Evolutionary conservation across 2,329 filamentous ascomycete species (phyloP), one percentile per base, ranked within the genome.

Genomic region (Fusarium xyrophilum): DNA sequence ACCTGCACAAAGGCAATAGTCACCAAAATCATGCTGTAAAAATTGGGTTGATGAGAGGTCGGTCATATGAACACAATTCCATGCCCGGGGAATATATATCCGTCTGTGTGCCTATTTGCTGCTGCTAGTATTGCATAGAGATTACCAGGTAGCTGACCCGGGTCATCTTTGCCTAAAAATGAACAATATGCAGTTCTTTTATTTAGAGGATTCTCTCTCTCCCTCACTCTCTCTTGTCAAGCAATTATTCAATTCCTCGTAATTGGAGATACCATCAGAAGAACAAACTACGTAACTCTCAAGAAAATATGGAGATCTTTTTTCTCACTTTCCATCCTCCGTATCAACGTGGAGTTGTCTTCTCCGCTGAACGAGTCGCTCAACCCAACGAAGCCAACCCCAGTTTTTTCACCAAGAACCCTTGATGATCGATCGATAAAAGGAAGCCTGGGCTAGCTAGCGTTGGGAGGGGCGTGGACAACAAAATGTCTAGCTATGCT

Each of bases 11-110:
- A 38, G 50, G 27, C 30, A 51, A 54, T 46, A 54, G 39, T 10
- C n/a, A 15, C 19, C 35, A 36, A 27, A 19, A 44, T 58, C 30
- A 35, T 40, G 38, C 14, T n/a, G 9, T 56, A 47, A 67, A 50
- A 68, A 67, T 53, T 33, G 46, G 42, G 38, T 17, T 38, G 33
- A 44, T n/a, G n/a, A n/a, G n/a, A n/a, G n/a, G n/a, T 14, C 58
- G 38, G 67, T 69, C 67, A 69, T 69, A 69, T 70, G 59, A 70
- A 60, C 67, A 46, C 40, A 68, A 47, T 38, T 57, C 43, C 67
- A 70, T 65, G 63, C 56, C 67, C 44, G 53, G 52, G 43, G 42
- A 32, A 55, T 54, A 66, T 54, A 66, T 66, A 56, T 28, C 57
- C 59, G 51, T 5, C 7, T 12, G 43, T 46, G 4, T 35, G 21